These are phyloP conservation scores for Clitopilus hobsonii DNA, from an alignment of 768 basidiomycete genomes.

Conservation along the genomic window DNA sequence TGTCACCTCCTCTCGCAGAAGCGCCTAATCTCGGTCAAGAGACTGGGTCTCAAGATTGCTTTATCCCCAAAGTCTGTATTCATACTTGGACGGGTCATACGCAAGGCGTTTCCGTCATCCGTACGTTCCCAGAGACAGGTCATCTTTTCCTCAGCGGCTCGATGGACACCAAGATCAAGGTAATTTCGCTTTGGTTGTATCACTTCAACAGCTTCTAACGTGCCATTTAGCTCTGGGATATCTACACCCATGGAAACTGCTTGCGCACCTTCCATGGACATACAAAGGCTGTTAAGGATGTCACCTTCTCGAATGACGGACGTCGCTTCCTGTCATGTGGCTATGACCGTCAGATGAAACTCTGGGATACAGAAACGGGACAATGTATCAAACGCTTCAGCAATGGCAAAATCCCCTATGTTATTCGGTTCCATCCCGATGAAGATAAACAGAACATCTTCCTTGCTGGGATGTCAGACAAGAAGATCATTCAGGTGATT, in stretches of 20 bases:
- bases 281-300: slow-evolving; percentile 92
- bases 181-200: slow-evolving; percentile 21
- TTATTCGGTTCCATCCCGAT: slow-evolving; percentile 93
- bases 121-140: slow-evolving; percentile 87
- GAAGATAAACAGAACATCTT: slow-evolving; percentile 95
- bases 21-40: slow-evolving; percentile 81
- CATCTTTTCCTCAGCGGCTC: slow-evolving; percentile 92
- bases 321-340: slow-evolving; percentile 84
- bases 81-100: slow-evolving; percentile 99
- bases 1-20: slow-evolving; percentile 87
- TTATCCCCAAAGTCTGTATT: slow-evolving; percentile 91
- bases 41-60: slow-evolving; percentile 81
- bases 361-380: slow-evolving; percentile 99
- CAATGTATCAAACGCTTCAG: slow-evolving; percentile 96
- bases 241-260: slow-evolving; percentile 96
- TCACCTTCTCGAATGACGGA: slow-evolving; percentile 94
- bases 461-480: slow-evolving; percentile 97
- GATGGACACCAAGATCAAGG: slow-evolving; percentile 99
- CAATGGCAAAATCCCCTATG: slow-evolving; percentile 97
- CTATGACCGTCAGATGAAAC: slow-evolving; percentile 96
- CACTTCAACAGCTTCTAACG: neutral
- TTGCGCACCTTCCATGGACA: slow-evolving; percentile 97
- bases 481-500: slow-evolving; percentile 97
- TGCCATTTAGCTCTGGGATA: slow-evolving; percentile 86
- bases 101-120: slow-evolving; percentile 90